Conservation (phyloP, 345 rosid species). For the Carallia pectinifolia region DNA sequence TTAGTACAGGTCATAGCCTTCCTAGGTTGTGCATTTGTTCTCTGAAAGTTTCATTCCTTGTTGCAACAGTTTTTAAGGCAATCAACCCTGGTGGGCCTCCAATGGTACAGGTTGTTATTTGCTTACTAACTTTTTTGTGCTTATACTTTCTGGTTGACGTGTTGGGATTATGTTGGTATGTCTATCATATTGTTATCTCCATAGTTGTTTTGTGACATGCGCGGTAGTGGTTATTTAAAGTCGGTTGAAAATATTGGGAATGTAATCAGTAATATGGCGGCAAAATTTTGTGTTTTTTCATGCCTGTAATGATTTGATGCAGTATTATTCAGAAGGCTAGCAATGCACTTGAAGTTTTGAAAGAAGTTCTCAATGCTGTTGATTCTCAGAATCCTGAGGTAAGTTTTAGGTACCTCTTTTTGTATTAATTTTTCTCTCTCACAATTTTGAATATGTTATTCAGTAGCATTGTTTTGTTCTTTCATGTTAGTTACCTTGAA, state of each 20-base stretch:
- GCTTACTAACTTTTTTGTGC: too few relatives aligned
- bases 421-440: not conserved
- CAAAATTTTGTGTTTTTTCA: not conserved
- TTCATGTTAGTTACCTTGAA: not conserved
- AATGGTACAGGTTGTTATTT: too few relatives aligned
- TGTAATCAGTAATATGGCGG: not conserved
- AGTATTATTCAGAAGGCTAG: conserved; percentile 90
- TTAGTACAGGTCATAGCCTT: not conserved
- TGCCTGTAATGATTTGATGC: conserved; percentile 21
- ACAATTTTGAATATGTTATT: not conserved
- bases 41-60: not conserved
- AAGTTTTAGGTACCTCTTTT: conserved; percentile 4
- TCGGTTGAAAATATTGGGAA: not conserved
- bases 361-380: conserved; percentile 86
- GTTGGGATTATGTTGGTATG: too few relatives aligned
- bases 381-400: conserved; percentile 82
- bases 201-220: not conserved
- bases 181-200: not conserved
- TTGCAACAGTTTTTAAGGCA: not conserved
- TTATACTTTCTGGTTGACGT: too few relatives aligned
- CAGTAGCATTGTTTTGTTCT: not conserved
- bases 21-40: not conserved
- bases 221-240: not conserved
- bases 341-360: conserved; percentile 78
- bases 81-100: too few relatives aligned